A percentile compares a stretch with the other conserved stretches of the same genome.
These are phyloP conservation scores for Trifolium subterraneum DNA, from an alignment of 306 rosid genomes.

Conservation along the genomic window DNA sequence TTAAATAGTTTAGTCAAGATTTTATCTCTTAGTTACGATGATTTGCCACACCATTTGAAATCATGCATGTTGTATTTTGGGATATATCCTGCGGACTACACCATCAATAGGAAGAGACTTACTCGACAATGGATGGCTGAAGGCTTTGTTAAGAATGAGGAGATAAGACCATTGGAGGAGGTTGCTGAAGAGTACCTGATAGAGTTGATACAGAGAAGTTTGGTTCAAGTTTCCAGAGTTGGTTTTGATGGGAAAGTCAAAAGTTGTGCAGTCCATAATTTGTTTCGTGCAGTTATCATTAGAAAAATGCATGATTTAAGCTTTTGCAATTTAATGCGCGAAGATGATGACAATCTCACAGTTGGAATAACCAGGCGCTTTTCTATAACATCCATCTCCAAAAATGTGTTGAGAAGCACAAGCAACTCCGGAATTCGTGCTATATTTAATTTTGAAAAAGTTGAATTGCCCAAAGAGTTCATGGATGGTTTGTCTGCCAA, in stretches of 20 bases:
- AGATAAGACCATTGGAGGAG: conserved; percentile 23
- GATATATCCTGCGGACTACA: conserved; percentile 40
- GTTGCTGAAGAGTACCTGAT: conserved; percentile 36
- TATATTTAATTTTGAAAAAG: conserved; percentile 10
- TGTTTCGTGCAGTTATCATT: conserved; percentile 22
- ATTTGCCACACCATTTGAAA: conserved; percentile 34
- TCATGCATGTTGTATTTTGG: conserved; percentile 40
- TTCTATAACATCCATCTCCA: not conserved
- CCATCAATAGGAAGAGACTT: conserved; percentile 22
- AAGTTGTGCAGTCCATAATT: conserved; percentile 27
- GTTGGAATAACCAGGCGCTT: conserved; percentile 35
- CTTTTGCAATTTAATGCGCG: conserved; percentile 17
- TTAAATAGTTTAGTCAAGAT: not conserved
- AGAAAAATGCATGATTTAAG: conserved; percentile 17
- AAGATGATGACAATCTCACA: conserved; percentile 14
- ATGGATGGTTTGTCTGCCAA: not conserved
- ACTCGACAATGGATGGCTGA: conserved; percentile 44
- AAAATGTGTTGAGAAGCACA: not conserved
- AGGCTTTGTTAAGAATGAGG: conserved; percentile 16
- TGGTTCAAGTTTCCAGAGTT: conserved; percentile 31
- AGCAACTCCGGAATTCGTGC: conserved; percentile 24
- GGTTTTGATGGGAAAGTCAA: conserved; percentile 30
- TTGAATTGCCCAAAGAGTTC: not conserved
- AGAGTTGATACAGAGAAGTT: conserved; percentile 39
- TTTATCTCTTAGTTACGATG: conserved; percentile 37